Percentiles rank a stretch among this genome's conserved stretches.
These are phyloP conservation scores for Aspergillus uvarum DNA, from an alignment of 2,329 filamentous ascomycete genomes.

Conservation along the genomic window DNA sequence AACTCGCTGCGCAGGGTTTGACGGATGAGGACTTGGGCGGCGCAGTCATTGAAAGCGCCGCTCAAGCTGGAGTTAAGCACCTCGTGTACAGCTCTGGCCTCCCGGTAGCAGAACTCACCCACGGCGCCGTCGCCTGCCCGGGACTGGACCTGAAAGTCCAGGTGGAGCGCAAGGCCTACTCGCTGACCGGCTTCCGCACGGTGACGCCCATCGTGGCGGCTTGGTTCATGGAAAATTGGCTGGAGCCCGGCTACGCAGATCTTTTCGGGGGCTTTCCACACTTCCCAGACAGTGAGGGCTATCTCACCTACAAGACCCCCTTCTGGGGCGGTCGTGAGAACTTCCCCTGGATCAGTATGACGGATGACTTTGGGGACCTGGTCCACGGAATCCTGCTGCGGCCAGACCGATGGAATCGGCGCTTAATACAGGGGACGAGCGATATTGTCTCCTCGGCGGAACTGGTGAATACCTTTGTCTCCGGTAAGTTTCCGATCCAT, in stretches of 20 bases:
- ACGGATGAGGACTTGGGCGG: conserved; percentile 41
- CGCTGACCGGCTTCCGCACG: conserved; percentile 35
- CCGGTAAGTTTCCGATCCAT: conserved; percentile 35
- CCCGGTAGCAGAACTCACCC: conserved; percentile 34
- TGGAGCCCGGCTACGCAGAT: conserved; percentile 34
- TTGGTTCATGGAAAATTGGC: conserved; percentile 49
- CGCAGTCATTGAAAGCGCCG: conserved; percentile 35
- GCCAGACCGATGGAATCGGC: conserved; percentile 39
- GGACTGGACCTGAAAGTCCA: conserved; percentile 41
- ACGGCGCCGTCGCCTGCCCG: conserved; percentile 32
- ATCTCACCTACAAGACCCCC: conserved; percentile 38
- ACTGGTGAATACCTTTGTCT: conserved; percentile 34
- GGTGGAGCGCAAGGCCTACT: conserved; percentile 40
- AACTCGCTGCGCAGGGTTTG: conserved; percentile 15
- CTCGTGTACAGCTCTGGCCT: conserved; percentile 40
- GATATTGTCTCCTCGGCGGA: conserved; percentile 32
- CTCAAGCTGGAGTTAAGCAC: conserved; percentile 35
- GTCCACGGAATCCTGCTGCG: conserved; percentile 48
- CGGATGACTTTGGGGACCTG: conserved; percentile 48
- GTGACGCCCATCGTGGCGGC: conserved; percentile 39
- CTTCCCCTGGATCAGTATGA: conserved; percentile 43
- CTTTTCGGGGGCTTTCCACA: conserved; percentile 46
- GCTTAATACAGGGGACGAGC: conserved; percentile 42
- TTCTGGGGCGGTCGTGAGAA: conserved; percentile 42
- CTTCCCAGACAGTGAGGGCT: conserved; percentile 36